Evolutionary conservation across 257 asterid genomes (phyloP).

Genomic region (Vinca minor): DNA sequence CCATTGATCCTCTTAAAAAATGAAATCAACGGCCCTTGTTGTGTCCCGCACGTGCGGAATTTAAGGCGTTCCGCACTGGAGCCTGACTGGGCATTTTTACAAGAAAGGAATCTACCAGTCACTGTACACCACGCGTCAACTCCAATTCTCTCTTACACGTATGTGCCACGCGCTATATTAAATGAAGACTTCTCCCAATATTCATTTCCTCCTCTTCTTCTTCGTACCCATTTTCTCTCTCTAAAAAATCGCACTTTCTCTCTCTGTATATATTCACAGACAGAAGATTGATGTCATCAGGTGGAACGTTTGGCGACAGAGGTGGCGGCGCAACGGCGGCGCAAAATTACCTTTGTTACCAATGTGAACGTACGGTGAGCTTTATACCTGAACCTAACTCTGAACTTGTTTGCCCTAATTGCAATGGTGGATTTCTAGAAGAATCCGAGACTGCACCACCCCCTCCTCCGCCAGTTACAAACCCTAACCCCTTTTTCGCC

Average conservation of each 20-base stretch:
- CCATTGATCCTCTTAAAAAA: too few relatives aligned
- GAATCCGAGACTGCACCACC: constrained; percentile 48
- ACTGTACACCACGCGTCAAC: too few relatives aligned
- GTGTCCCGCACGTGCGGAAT: too few relatives aligned
- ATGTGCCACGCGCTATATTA: neutral
- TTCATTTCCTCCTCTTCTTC: neutral
- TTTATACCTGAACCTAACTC: constrained; percentile 40
- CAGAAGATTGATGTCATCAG: neutral
- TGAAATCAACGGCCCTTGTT: too few relatives aligned
- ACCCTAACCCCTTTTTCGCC: constrained; percentile 24
- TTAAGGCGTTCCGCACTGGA: too few relatives aligned
- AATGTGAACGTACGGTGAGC: constrained; percentile 53
- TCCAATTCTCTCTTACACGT: too few relatives aligned
- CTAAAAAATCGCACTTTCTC: neutral
- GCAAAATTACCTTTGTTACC: constrained; percentile 47
- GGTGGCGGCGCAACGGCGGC: constrained; percentile 8
- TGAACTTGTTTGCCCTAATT: constrained; percentile 70
- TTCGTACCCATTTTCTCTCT: neutral
- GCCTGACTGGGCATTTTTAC: too few relatives aligned
- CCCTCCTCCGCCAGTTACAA: constrained; percentile 24
- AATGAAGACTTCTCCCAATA: neutral
- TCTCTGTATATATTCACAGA: too few relatives aligned
- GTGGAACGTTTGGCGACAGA: constrained; percentile 8
- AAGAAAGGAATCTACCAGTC: too few relatives aligned
- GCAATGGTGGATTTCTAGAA: constrained; percentile 59